Evolutionary conservation across 257 asterid species (phyloP).

Genomic region (Nicotiana attenuata): DNA sequence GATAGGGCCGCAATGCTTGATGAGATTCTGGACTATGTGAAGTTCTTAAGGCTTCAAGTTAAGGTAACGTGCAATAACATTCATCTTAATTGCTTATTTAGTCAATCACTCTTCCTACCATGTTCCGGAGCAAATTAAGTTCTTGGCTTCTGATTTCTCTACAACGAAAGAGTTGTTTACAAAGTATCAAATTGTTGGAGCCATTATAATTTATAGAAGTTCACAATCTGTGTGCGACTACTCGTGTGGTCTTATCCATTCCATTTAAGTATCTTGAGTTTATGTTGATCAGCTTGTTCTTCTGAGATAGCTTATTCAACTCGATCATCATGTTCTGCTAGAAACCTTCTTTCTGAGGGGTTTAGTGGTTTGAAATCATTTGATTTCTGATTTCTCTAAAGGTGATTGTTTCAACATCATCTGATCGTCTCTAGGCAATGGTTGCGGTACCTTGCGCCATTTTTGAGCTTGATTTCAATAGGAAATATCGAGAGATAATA

Average conservation of each 20-base stretch:
- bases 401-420: not conserved
- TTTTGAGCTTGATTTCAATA: not conserved
- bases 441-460: not conserved
- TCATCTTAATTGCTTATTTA: not conserved
- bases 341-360: not conserved
- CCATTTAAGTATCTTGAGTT: not conserved
- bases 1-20: slow-evolving; percentile 94
- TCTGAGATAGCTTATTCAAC: not conserved
- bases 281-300: not conserved
- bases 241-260: not conserved
- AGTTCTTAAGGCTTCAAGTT: slow-evolving; percentile 85
- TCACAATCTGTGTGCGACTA: not conserved
- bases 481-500: too few relatives aligned
- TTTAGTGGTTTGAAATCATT: not conserved
- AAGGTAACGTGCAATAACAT: slow-evolving; percentile 35
- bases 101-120: not conserved
- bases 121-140: not conserved
- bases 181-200: not conserved
- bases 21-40: slow-evolving; percentile 86
- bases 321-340: not conserved
- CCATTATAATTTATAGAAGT: not conserved
- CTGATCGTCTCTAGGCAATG: not conserved
- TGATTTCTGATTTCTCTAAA: not conserved
- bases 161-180: not conserved
- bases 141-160: not conserved